Evolutionary conservation across 306 rosid species (phyloP).

Genomic region (Castanopsis chinensis): DNA sequence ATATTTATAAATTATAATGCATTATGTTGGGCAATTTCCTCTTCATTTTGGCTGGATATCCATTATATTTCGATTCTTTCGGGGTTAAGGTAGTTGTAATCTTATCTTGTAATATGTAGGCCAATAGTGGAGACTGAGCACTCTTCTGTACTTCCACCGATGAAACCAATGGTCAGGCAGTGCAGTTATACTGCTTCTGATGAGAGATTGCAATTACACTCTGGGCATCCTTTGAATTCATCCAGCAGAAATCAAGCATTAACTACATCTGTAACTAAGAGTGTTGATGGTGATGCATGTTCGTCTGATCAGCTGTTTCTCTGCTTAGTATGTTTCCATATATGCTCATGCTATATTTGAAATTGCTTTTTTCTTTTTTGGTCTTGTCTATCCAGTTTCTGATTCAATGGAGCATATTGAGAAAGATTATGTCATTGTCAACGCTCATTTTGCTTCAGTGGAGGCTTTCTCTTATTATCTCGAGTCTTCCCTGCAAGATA

Average conservation of each 20-base stretch:
- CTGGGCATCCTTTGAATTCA: constrained; percentile 28
- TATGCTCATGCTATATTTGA: constrained; percentile 20
- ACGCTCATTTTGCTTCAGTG: constrained; percentile 50
- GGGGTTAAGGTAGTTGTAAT: constrained; percentile 10
- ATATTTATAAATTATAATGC: neutral
- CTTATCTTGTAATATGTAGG: constrained; percentile 40
- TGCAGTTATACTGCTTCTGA: constrained; percentile 25
- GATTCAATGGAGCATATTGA: constrained; percentile 79
- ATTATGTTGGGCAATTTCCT: constrained; percentile 1
- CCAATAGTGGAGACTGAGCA: constrained; percentile 36
- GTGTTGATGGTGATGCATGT: constrained; percentile 31
- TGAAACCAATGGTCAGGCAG: constrained; percentile 27
- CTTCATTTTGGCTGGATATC: neutral
- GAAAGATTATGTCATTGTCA: constrained; percentile 77
- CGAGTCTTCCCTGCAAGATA: constrained; percentile 52
- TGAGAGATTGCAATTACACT: constrained; percentile 33
- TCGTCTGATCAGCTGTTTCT: constrained; percentile 42
- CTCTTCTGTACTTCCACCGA: constrained; percentile 30
- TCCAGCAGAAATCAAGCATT: constrained; percentile 28
- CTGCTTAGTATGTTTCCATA: constrained; percentile 4
- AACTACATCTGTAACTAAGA: constrained; percentile 22
- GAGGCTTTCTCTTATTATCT: constrained; percentile 62
- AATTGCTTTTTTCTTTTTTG: constrained; percentile 22
- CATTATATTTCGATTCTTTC: constrained; percentile 5
- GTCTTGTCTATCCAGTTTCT: constrained; percentile 45